Conservation (phyloP, 306 rosid genomes). For the Vigna mungo region DNA sequence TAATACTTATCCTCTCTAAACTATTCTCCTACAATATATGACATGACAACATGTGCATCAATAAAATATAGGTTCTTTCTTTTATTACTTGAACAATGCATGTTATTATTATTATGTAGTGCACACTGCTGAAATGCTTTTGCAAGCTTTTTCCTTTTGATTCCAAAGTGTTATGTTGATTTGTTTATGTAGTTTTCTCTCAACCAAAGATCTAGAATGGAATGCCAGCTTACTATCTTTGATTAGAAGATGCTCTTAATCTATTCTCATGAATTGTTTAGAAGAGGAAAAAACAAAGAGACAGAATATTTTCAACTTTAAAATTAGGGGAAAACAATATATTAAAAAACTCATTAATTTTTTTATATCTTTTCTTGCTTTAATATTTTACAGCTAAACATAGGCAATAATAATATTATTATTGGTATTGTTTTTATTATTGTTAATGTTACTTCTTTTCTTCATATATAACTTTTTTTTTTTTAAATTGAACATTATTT, state of each 20-base stretch:
- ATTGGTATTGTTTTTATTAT: no score
- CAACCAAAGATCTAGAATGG: neutral
- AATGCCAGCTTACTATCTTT: neutral
- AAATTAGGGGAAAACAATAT: neutral
- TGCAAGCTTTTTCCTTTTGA: neutral
- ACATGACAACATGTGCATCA: neutral
- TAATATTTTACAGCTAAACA: neutral
- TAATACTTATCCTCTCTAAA: neutral
- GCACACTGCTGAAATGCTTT: neutral
- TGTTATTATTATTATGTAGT: no score
- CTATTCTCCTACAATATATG: neutral
- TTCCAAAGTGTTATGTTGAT: neutral
- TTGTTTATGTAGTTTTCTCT: neutral
- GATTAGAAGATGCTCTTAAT: slow-evolving; percentile 1
- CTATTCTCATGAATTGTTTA: neutral
- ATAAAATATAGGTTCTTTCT: neutral
- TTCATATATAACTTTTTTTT: no score
- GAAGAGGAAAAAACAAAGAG: neutral
- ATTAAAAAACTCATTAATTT: neutral
- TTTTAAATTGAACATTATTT: no score
- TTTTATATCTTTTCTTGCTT: neutral
- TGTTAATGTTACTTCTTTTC: no score
- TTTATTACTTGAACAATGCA: neutral
- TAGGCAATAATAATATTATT: neutral
- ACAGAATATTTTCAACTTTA: neutral